phyloP scores from a whole-genome alignment of 129 eudicot genomes.

The Flaveria ramosissima region DNA sequence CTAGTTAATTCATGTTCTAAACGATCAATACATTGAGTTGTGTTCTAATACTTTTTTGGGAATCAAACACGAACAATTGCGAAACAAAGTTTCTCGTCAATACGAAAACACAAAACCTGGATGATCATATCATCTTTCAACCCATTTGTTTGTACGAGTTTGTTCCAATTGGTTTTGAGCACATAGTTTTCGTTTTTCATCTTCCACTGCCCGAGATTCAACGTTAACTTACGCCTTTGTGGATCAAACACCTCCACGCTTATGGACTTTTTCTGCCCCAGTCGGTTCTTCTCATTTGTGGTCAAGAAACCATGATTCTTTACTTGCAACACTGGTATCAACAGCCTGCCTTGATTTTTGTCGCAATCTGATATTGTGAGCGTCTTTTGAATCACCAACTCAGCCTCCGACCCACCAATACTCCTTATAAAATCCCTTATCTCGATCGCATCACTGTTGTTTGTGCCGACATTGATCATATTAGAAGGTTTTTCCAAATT shows the following conservation, averaged over 20 bases:
- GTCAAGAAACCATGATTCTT: background rate
- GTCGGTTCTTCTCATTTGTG: background rate
- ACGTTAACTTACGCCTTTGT: background rate
- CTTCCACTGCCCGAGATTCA: conserved; percentile 10
- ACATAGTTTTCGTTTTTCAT: background rate
- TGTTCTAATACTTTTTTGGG: background rate
- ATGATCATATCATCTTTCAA: background rate
- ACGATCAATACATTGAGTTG: too few relatives aligned
- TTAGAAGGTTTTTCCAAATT: background rate
- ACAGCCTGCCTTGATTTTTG: background rate
- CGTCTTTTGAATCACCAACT: conserved; percentile 8
- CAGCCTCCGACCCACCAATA: background rate
- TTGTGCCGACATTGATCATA: background rate
- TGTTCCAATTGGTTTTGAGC: background rate
- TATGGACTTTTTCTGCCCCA: background rate
- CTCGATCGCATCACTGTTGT: background rate
- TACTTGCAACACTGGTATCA: background rate
- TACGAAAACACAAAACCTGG: background rate
- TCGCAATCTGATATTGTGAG: background rate
- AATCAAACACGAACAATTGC: background rate
- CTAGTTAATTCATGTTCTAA: too few relatives aligned
- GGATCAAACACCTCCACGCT: conserved; percentile 12
- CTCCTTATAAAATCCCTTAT: background rate
- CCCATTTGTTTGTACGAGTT: background rate
- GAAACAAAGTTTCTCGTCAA: conserved; percentile 4